Percentiles rank a stretch among this genome's conserved stretches.
Conservation (phyloP, 1,139 yeast genomes). For the Blastobotrys persicus region DNA sequence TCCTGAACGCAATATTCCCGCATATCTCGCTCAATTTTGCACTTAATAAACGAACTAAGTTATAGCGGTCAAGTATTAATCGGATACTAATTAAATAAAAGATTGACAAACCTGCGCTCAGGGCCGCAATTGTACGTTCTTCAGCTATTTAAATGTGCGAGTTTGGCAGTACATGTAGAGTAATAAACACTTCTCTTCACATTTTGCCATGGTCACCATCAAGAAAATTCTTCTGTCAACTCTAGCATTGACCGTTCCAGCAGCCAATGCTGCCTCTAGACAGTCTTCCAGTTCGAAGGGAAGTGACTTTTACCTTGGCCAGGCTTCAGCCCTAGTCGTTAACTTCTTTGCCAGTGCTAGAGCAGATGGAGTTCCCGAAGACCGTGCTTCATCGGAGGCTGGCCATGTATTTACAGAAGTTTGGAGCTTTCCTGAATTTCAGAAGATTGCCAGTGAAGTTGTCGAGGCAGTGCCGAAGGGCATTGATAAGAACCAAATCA, state of each 20-base stretch:
- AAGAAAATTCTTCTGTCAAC: conserved; percentile 5
- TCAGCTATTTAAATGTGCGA: no score
- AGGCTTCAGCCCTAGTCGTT: conserved; percentile 16
- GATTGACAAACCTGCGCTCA: no score
- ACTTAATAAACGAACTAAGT: no score
- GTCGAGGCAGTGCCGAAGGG: conserved; percentile 16
- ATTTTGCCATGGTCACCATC: conserved; percentile 3
- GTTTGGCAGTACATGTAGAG: no score
- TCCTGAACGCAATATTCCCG: no score
- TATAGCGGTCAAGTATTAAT: no score
- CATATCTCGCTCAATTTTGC: no score
- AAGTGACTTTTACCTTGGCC: conserved; percentile 18
- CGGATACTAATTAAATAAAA: no score
- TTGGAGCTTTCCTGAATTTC: conserved; percentile 24
- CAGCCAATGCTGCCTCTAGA: background rate
- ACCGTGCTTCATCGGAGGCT: conserved; percentile 30
- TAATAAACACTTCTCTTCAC: no score
- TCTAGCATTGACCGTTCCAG: background rate
- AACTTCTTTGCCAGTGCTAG: conserved; percentile 17
- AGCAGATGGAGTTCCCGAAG: conserved; percentile 21
- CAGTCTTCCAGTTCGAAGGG: conserved; percentile 14
- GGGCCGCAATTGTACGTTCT: no score
- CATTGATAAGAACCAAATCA: conserved; percentile 15
- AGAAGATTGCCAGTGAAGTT: conserved; percentile 22
- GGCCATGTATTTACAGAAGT: conserved; percentile 23